phyloP scores from a whole-genome alignment of 257 asterid genomes.

The Gynochthodes officinalis region DNA sequence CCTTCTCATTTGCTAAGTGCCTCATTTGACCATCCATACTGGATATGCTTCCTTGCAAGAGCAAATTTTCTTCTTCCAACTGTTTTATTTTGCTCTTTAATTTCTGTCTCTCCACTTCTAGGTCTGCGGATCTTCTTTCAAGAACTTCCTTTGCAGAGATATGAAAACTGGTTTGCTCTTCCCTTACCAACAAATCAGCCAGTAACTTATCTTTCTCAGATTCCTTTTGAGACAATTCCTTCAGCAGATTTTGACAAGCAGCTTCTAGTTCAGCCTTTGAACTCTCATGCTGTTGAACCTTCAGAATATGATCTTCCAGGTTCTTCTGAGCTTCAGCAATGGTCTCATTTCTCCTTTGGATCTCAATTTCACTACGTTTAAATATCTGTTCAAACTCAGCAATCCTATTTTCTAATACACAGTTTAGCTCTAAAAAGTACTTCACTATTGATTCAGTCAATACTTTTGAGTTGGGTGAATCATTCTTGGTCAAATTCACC shows the following conservation, averaged over 20 bases:
- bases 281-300: conserved; percentile 41
- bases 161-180: conserved; percentile 26
- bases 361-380: conserved; percentile 36
- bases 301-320: conserved; percentile 33
- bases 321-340: conserved; percentile 35
- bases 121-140: conserved; percentile 33
- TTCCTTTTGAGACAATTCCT: conserved; percentile 38
- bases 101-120: conserved; percentile 29
- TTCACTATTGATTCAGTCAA: conserved; percentile 26
- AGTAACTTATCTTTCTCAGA: conserved; percentile 29
- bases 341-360: conserved; percentile 28
- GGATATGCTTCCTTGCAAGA: conserved; percentile 27
- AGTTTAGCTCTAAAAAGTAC: conserved; percentile 54
- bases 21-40: conserved; percentile 36
- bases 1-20: conserved; percentile 41
- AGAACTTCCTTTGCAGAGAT: conserved; percentile 31
- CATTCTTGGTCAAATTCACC: conserved; percentile 22
- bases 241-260: conserved; percentile 28
- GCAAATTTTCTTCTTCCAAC: conserved; percentile 40
- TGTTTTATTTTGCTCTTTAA: conserved; percentile 32
- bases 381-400: conserved; percentile 32
- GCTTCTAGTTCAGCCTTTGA: conserved; percentile 40
- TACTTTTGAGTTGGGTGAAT: conserved; percentile 16
- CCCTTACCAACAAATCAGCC: conserved; percentile 35
- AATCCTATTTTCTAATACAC: conserved; percentile 52